A percentile compares a stretch with the other conserved stretches of the same genome.
Evolutionary conservation across 495 filamentous ascomycete genomes (phyloP).

Genomic region (Daldinia decipiens): DNA sequence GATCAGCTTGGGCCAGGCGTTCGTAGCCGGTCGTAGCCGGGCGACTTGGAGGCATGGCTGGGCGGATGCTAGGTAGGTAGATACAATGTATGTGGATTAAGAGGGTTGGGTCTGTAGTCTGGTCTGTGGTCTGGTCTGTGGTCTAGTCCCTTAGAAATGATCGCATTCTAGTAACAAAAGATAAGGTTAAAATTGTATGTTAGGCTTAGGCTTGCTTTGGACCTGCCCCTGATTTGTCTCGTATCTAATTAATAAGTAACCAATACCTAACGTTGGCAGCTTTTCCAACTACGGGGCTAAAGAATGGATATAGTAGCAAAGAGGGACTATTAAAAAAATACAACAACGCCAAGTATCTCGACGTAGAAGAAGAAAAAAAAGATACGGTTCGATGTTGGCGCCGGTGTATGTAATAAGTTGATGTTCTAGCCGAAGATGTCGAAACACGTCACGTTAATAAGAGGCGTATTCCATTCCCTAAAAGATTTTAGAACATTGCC

Average conservation of each 20-base stretch:
- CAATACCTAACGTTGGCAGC: constrained; percentile 16
- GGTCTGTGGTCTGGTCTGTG: constrained; percentile 6
- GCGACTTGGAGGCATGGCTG: constrained; percentile 57
- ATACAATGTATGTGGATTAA: neutral
- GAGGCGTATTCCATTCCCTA: neutral
- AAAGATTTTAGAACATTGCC: too few relatives aligned
- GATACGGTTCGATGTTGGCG: neutral
- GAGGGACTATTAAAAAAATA: constrained; percentile 26
- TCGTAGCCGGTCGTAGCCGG: constrained; percentile 91
- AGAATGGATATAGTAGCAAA: constrained; percentile 32
- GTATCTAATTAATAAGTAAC: constrained; percentile 29
- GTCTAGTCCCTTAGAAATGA: constrained; percentile 18
- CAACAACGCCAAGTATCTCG: neutral
- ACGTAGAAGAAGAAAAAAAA: constrained; percentile 5
- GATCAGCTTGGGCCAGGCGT: constrained; percentile 89
- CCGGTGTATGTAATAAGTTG: neutral
- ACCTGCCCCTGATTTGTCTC: constrained; percentile 40
- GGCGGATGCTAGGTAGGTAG: neutral
- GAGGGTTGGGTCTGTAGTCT: constrained; percentile 1
- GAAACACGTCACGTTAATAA: constrained; percentile 39
- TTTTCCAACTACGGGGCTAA: constrained; percentile 34
- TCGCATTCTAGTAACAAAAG: constrained; percentile 27
- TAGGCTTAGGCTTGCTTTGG: constrained; percentile 20
- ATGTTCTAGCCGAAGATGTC: constrained; percentile 8
- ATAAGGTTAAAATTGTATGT: neutral